Evolutionary conservation across 371 early-diverging fungal genomes (phyloP), one percentile per base, ranked within the genome.

Genomic region (Syncephalis fuscata): DNA sequence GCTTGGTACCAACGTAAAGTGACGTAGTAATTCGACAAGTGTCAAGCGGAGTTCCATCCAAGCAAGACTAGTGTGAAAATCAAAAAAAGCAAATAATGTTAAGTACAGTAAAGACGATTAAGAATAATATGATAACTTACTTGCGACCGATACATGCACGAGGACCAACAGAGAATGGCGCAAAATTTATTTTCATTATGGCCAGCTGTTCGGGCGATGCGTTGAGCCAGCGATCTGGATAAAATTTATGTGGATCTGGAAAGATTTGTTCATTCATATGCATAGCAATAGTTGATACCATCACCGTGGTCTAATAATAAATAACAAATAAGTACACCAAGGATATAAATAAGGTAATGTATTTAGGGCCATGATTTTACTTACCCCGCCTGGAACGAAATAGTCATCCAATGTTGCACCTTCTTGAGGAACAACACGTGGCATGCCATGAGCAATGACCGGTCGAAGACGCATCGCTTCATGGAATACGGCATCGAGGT

Each of bases 401-500:
- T 58, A 53, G 1, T 49, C 54, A 21, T 48, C 45, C 11, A 60
- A 25, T 0, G 46, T 58, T 1, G 48, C 25, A 3, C 69, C 69
- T 0, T 43, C 50, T 15, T 45, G 17, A 0, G 68, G 64, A 9
- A 53, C 48, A 2, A 46, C 42, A 25, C 69, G 55, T 1, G 54
- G 52, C 3, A 67, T 24, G 16, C 43, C 48, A 14, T 54, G 51
- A 15, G 59, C 37, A 1, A 54, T 56, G 0, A 57, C 45, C 1
- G 66, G 49, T 9, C 40, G 46, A 2, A 64, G 22, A 2, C 70
- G 60, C 52, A 69, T 49, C 0, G 63, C 43, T 42, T 69, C 70
- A 40, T 45, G 45, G 16, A 69, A 21, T 0, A 60, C 56, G 0
- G 70, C 70, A 0, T 59, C 50, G n/a, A 69, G 45, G n/a, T 56